Percentiles rank a stretch among this genome's conserved stretches.
Evolutionary conservation across 257 asterid species (phyloP).

Genomic region (Solanum pinnatisectum): DNA sequence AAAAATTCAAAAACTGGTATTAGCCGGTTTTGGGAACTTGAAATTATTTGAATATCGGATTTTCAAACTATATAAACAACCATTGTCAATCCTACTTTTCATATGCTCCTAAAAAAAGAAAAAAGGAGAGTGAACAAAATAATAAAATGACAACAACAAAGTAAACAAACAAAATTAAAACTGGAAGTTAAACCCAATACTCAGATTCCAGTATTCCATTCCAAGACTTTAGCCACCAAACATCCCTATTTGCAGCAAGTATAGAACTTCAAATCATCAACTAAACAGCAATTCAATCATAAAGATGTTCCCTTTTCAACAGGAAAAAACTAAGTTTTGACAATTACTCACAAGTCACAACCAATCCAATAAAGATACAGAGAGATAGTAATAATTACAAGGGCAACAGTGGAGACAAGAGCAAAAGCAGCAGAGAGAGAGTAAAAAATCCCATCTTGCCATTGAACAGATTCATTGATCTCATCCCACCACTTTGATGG

Average conservation of each 20-base stretch:
- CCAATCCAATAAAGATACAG: not conserved
- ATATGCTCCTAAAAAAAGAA: no score
- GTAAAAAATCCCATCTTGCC: constrained; percentile 94
- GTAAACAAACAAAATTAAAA: not conserved
- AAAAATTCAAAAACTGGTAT: no score
- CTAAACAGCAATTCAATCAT: not conserved
- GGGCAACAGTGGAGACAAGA: constrained; percentile 72
- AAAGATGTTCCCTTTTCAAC: not conserved
- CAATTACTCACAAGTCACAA: not conserved
- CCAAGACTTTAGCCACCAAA: not conserved
- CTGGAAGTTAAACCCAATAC: not conserved
- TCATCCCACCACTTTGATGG: constrained; percentile 69
- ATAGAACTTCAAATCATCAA: not conserved
- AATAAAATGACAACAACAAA: not conserved
- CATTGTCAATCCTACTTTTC: no score
- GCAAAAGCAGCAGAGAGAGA: constrained; percentile 65
- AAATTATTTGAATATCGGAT: no score
- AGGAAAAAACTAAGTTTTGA: not conserved
- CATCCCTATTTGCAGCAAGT: not conserved
- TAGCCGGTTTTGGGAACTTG: no score
- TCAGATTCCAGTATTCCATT: not conserved
- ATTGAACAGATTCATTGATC: constrained; percentile 63
- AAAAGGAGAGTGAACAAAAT: no score
- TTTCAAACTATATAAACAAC: no score
- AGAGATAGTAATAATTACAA: constrained; percentile 22